A percentile compares a stretch with the other conserved stretches of the same genome.
phyloP scores from a whole-genome alignment of 2,329 filamentous ascomycete species.

The Ceratocystis cacaofunesta region DNA sequence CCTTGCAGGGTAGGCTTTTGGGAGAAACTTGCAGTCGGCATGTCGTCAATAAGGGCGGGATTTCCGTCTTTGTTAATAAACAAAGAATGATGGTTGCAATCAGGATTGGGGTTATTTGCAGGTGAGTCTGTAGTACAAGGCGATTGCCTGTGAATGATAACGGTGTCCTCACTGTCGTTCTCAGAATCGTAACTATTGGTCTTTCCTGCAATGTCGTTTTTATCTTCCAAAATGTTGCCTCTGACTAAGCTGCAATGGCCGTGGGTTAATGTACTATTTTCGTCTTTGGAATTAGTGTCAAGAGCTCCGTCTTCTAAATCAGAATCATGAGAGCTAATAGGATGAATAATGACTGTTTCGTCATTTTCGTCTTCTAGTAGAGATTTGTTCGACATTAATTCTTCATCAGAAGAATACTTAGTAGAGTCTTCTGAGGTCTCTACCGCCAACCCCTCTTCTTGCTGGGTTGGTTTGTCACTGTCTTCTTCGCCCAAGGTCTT shows the following conservation, averaged over 20 bases:
- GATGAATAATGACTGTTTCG: background rate
- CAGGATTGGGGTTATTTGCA: background rate
- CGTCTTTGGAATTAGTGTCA: background rate
- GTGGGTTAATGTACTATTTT: background rate
- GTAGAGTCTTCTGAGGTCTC: background rate
- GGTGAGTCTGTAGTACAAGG: background rate
- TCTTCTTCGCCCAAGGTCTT: slow-evolving; percentile 1
- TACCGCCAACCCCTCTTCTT: background rate
- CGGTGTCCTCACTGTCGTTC: slow-evolving; percentile 3
- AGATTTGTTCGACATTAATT: background rate
- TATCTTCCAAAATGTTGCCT: background rate
- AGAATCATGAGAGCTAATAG: background rate
- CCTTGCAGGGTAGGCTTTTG: background rate
- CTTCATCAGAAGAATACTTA: background rate
- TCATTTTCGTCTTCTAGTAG: background rate
- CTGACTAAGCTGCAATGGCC: background rate
- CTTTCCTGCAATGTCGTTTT: background rate
- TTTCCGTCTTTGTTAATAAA: background rate
- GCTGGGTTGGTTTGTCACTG: background rate
- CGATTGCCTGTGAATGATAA: background rate
- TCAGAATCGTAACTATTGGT: background rate
- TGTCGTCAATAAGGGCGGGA: background rate
- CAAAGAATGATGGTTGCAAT: background rate
- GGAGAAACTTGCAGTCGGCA: background rate
- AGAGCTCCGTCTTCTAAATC: background rate